These are phyloP conservation scores for Keqinozyma sinolaborantium DNA, from an alignment of 1,139 yeast genomes.

Conservation along the genomic window DNA sequence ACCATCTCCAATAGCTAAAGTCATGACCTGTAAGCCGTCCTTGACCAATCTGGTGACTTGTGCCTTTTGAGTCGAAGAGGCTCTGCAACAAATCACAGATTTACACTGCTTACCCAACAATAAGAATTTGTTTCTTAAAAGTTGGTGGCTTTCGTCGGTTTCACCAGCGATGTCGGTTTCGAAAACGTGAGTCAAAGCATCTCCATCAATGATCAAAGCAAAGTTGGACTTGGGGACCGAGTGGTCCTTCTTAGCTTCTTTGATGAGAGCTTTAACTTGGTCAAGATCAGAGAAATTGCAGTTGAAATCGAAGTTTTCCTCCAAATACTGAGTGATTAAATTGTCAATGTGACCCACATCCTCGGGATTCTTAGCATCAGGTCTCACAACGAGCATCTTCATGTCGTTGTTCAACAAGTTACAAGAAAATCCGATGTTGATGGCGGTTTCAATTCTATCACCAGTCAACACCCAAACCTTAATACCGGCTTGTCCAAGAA, in stretches of 20 bases:
- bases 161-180: constrained; percentile 14
- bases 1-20: constrained; percentile 66
- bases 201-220: constrained; percentile 57
- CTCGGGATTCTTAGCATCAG: constrained; percentile 26
- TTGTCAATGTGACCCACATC: constrained; percentile 26
- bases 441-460: constrained; percentile 96
- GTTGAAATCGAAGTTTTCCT: constrained; percentile 34
- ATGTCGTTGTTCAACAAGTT: constrained; percentile 81
- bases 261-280: constrained; percentile 29
- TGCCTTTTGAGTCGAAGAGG: constrained; percentile 64
- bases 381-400: constrained; percentile 73
- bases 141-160: constrained; percentile 14
- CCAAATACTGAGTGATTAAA: constrained; percentile 35
- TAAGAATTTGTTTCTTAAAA: constrained; percentile 40
- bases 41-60: constrained; percentile 53
- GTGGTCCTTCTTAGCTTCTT: constrained; percentile 45
- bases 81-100: constrained; percentile 62
- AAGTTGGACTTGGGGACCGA: constrained; percentile 44
- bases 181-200: constrained; percentile 45
- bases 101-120: constrained; percentile 57
- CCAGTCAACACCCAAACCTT: constrained; percentile 97
- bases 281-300: constrained; percentile 17
- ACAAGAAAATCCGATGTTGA: constrained; percentile 95
- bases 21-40: constrained; percentile 50
- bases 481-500: constrained; percentile 85